Percentiles rank a stretch among this genome's conserved stretches.
These are phyloP conservation scores for Bullera alba DNA, from an alignment of 768 basidiomycete species.

Conservation along the genomic window DNA sequence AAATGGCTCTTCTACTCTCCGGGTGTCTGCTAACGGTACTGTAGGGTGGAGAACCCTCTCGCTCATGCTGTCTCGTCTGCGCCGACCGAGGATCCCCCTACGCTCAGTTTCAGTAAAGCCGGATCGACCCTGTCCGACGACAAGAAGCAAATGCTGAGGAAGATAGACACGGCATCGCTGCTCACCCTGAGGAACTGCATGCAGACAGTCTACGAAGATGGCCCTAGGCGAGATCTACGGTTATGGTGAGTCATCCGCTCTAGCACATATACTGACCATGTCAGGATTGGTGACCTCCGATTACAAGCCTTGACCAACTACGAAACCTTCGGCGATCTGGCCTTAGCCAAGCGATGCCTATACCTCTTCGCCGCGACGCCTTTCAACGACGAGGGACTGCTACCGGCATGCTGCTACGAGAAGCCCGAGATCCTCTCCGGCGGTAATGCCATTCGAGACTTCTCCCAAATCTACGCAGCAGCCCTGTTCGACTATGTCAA, in stretches of 20 bases:
- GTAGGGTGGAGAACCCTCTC: no score
- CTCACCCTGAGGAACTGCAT: no score
- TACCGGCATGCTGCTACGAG: constrained; percentile 21
- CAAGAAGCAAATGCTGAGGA: no score
- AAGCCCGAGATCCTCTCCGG: constrained; percentile 13
- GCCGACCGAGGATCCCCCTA: no score
- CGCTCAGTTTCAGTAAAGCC: no score
- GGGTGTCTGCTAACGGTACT: no score
- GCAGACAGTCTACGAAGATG: constrained; percentile 36
- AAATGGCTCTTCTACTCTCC: no score
- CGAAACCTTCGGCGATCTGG: constrained; percentile 18
- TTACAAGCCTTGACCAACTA: constrained; percentile 30
- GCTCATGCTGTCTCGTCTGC: no score
- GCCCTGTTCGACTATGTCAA: constrained; percentile 26
- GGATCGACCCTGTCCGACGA: no score
- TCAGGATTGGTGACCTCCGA: constrained; percentile 30
- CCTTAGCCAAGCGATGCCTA: constrained; percentile 30
- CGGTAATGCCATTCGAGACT: constrained; percentile 23
- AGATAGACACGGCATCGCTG: no score
- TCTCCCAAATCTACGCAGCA: constrained; percentile 19
- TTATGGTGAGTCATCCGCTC: constrained; percentile 17
- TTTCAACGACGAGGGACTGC: constrained; percentile 16
- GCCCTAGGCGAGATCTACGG: constrained; percentile 28
- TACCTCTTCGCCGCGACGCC: constrained; percentile 30
- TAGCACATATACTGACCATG: neutral